Evolutionary conservation across 106 monocot species (phyloP).

Genomic region (Dioscorea alata): DNA sequence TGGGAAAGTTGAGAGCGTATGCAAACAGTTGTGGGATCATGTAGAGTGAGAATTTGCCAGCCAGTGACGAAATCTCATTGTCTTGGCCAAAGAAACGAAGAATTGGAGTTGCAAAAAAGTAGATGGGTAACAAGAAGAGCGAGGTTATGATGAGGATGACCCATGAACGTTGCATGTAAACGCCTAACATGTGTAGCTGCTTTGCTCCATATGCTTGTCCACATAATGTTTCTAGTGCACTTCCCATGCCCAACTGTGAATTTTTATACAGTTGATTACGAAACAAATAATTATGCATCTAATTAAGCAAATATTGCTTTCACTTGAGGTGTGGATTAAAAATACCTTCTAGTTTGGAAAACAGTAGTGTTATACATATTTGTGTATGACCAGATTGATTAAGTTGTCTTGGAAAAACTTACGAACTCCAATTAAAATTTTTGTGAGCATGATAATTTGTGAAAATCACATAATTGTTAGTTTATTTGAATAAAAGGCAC

Average conservation of each 20-base stretch:
- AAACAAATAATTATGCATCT: too few species aligned
- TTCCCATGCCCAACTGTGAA: conserved; percentile 70
- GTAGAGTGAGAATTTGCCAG: conserved; percentile 52
- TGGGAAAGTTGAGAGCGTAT: conserved; percentile 68
- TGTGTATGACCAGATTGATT: too few species aligned
- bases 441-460: too few species aligned
- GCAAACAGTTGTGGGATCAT: conserved; percentile 88
- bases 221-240: conserved; percentile 83
- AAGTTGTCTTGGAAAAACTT: too few species aligned
- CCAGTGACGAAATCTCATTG: conserved; percentile 41
- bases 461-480: too few species aligned
- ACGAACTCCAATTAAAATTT: too few species aligned
- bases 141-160: conserved; percentile 47
- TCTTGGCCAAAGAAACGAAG: conserved; percentile 49
- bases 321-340: too few species aligned
- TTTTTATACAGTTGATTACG: too few species aligned
- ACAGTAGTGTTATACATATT: too few species aligned
- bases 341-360: too few species aligned
- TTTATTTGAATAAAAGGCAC: too few species aligned
- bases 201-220: conserved; percentile 79
- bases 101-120: conserved; percentile 58
- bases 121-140: conserved; percentile 43
- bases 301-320: too few species aligned
- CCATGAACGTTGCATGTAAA: conserved; percentile 89
- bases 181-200: conserved; percentile 64